These are phyloP conservation scores for Collybia mongolica DNA, from an alignment of 768 basidiomycete genomes.

Conservation along the genomic window DNA sequence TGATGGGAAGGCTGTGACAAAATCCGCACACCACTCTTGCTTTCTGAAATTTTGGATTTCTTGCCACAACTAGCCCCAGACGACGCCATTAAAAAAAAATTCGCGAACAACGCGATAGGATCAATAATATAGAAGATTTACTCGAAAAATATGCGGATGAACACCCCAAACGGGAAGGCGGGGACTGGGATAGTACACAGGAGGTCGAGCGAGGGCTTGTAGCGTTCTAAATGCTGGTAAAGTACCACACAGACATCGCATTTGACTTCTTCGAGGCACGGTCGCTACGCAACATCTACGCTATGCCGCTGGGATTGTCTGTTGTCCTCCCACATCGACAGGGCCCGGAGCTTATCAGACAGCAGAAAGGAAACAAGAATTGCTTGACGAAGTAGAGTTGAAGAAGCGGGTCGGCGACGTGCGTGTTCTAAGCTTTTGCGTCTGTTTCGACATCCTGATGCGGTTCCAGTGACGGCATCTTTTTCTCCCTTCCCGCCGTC, in stretches of 20 bases:
- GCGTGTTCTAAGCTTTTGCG: slow-evolving; percentile 23
- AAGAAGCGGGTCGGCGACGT: slow-evolving; percentile 69
- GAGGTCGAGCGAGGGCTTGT: slow-evolving; percentile 81
- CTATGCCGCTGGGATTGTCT: slow-evolving; percentile 65
- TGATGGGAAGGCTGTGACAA: background rate
- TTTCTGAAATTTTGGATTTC: slow-evolving; percentile 79
- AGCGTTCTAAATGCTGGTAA: slow-evolving; percentile 84
- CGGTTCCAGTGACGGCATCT: slow-evolving; percentile 62
- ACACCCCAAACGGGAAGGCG: slow-evolving; percentile 44
- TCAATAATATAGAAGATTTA: slow-evolving; percentile 79
- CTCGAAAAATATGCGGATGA: slow-evolving; percentile 73
- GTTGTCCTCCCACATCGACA: slow-evolving; percentile 77
- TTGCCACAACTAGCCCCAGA: slow-evolving; percentile 83
- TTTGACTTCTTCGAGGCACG: slow-evolving; percentile 93
- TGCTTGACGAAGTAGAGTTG: slow-evolving; percentile 68
- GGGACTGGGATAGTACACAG: slow-evolving; percentile 58
- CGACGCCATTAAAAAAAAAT: slow-evolving; percentile 84
- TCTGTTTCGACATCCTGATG: background rate
- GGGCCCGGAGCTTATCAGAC: slow-evolving; percentile 64
- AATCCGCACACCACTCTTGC: slow-evolving; percentile 42
- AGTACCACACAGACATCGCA: slow-evolving; percentile 85
- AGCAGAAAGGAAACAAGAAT: slow-evolving; percentile 55
- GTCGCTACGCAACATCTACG: slow-evolving; percentile 86
- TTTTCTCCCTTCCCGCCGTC: no score
- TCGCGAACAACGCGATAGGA: slow-evolving; percentile 77